These are phyloP conservation scores for Ganoderma lucidum DNA, from an alignment of 1,284 basidiomycete species.

Conservation along the genomic window DNA sequence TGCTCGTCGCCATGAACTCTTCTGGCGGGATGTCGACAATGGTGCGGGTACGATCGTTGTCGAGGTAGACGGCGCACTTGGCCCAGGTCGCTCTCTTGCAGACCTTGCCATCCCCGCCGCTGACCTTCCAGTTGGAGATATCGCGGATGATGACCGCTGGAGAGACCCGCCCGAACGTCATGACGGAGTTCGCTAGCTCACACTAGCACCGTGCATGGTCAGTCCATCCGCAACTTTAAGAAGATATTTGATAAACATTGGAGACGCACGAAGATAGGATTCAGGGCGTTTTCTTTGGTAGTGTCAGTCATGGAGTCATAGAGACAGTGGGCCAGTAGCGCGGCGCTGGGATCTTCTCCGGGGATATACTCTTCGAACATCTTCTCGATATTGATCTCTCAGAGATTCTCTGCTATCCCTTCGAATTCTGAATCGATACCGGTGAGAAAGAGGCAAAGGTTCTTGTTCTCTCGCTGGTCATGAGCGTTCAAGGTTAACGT, in stretches of 20 bases:
- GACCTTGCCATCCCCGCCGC: neutral
- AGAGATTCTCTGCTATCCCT: neutral
- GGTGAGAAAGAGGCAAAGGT: neutral
- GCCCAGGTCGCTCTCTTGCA: neutral
- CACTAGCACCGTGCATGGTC: neutral
- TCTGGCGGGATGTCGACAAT: neutral
- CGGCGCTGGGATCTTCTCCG: neutral
- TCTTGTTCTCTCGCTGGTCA: neutral
- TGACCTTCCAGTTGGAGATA: neutral
- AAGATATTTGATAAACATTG: no score
- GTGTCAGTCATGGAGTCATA: neutral
- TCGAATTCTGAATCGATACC: neutral
- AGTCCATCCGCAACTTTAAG: neutral
- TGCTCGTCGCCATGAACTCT: neutral
- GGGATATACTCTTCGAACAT: neutral
- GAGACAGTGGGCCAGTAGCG: neutral
- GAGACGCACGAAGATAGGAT: neutral
- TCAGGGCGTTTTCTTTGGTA: neutral
- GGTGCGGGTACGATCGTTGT: neutral
- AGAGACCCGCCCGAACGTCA: neutral
- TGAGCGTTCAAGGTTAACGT: neutral
- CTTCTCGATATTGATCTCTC: neutral
- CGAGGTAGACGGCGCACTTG: neutral
- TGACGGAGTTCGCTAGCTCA: neutral
- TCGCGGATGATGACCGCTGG: neutral